Base-by-base conservation (phyloP, 2,329 filamentous ascomycete species). In the Huntiella moniliformis region DNA sequence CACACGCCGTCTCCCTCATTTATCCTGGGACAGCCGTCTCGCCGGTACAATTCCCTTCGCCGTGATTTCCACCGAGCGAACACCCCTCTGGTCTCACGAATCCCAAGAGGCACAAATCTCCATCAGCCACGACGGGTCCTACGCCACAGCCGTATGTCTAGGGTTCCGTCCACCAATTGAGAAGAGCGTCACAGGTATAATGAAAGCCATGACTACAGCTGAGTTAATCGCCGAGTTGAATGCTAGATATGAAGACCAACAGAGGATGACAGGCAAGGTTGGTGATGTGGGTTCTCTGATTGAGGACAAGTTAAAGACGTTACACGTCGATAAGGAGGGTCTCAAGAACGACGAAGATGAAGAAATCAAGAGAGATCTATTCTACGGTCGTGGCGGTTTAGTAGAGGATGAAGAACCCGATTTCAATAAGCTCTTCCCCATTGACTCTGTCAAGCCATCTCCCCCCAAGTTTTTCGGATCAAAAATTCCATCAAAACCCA, bases 121-220 rank as follows among this genome's bases (percentile, higher is more conserved):
- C 50, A 92, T 95, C 54, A 91, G 81, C 55, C 87, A 95, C 58
- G 87, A 95, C 59, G 78, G 74, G 2, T 79, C 84, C 5, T 93
- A 86, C 61, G 85, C 85, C 7, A 77, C 71, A 15, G 81, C 80
- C 5, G 67, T 79, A 1, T 82, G 78, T 52, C 52, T 84, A 32
- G 74, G 71, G 1, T 51, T 51, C 40, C 22, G 22, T 8, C 22
- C 22, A 8, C 22, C 22, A 28, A 10, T 15, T n/a, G 5, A 10
- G n/a, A 34, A 18, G 15, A 37, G 15, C 11, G 12, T 7, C 3
- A 4, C n/a, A 8, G 18, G 15, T n/a, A 15, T 35, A 7, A 18
- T 18, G 7, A 16, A 13, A 11, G 11, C 6, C 3, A 17, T 40
- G n/a, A 13, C 35, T 13, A 13, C 22, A 2, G 4, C 4, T 1